phyloP scores from a whole-genome alignment of 305 asterid genomes.

The Solanum hybrid region DNA sequence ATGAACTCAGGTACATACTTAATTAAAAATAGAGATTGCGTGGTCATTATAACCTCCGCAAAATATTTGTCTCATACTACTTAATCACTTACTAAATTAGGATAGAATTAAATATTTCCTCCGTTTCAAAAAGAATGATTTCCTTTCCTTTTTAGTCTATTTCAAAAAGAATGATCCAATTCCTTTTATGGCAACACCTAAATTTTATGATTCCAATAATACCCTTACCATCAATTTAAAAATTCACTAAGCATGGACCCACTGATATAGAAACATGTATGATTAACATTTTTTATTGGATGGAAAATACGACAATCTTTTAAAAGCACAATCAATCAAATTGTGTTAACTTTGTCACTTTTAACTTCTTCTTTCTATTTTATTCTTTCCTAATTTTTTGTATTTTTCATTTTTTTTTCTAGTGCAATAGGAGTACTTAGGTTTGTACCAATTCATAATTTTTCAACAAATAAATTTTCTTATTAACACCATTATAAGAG shows the following conservation, averaged over 20 bases:
- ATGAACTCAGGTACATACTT: background rate
- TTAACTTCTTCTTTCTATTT: background rate
- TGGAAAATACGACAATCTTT: background rate
- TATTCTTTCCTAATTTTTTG: background rate
- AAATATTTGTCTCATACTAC: background rate
- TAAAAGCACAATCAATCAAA: background rate
- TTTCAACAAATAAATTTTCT: background rate
- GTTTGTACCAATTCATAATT: background rate
- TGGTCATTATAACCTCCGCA: background rate
- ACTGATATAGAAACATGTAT: background rate
- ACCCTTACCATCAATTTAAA: background rate
- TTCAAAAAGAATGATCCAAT: background rate
- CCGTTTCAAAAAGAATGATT: too few relatives aligned
- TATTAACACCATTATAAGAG: background rate
- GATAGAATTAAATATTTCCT: too few relatives aligned
- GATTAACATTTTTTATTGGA: background rate
- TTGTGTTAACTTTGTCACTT: background rate
- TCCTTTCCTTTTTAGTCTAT: background rate
- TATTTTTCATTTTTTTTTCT: background rate
- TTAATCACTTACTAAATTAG: background rate
- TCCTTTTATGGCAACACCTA: background rate
- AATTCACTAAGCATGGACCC: background rate
- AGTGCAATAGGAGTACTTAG: background rate
- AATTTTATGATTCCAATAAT: background rate
- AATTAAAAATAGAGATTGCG: background rate